Evolutionary conservation across 441 rosid genomes (phyloP), one percentile per base, ranked within the genome.

Genomic region (Lagerstroemia fauriei): DNA sequence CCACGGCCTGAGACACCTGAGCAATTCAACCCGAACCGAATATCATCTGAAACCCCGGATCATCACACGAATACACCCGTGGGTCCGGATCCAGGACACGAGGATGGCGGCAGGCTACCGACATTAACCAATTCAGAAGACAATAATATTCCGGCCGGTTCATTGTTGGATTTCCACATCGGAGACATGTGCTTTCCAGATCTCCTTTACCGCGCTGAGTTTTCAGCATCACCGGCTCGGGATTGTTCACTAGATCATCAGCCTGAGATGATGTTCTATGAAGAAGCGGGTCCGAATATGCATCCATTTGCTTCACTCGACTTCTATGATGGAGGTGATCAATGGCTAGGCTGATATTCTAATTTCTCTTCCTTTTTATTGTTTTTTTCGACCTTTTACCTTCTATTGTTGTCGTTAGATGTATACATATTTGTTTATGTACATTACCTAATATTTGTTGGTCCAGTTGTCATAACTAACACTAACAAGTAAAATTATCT

Each of bases 151-250:
- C 31, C 76, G 11, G 44, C 74, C 7, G 91, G 83, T 68, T 73
- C 83, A 22, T 4, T 61, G 80, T 10, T 83, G 20, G 88, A 86
- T 38, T 88, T 89, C 59, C 65, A 86, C 78, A 48, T 84, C 63
- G 88, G 79, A 13, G 88, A 89, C 59, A 65, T 84, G 20, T 74
- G 72, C 79, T 51, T 82, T 29, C 79, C 88, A 13, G 88, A 84
- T 50, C 57, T 87, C 77, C 84, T 85, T 8, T 69, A 78, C 31
- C 73, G 72, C 1, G 66, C 78, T 0, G 77, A 82, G 10, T 78
- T 41, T 16, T 83, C 84, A 20, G 82, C 78, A 2, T 34, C 66
- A 18, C 82, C 25, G 38, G 27, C 76, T 17, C 3, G 20, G 44
- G 44, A 2, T 16, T 31, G 32, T 12, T 51, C 77, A 20, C 38